Percentiles rank a stretch among this genome's conserved stretches.
Conservation (phyloP, 192 early-diverging fungal species). For the Spizellomyces punctatus region DNA sequence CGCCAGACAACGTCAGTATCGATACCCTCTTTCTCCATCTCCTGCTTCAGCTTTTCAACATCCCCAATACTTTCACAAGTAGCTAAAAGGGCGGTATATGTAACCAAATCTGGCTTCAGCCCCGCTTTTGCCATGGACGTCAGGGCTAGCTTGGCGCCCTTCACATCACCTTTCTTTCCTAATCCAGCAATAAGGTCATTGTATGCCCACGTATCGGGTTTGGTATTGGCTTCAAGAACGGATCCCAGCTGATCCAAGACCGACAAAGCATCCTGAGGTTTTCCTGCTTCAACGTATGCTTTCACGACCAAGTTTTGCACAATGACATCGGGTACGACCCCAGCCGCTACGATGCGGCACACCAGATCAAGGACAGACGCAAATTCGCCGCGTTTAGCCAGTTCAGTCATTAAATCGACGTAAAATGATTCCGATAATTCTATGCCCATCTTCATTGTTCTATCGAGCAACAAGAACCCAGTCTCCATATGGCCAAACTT, state of each 20-base stretch:
- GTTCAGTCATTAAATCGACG: neutral
- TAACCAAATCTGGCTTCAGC: constrained; percentile 6
- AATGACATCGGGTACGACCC: constrained; percentile 3
- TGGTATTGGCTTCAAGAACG: neutral
- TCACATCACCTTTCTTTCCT: constrained; percentile 1
- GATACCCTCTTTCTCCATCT: neutral
- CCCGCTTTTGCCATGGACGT: neutral
- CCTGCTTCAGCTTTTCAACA: constrained; percentile 3
- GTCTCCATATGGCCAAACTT: neutral
- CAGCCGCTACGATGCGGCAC: neutral
- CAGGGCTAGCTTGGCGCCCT: neutral
- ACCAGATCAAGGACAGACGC: neutral
- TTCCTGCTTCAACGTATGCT: constrained; percentile 21
- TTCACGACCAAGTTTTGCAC: constrained; percentile 25
- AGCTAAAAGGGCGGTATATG: constrained; percentile 15
- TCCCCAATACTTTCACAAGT: constrained; percentile 4
- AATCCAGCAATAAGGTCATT: constrained; percentile 26
- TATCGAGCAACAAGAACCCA: neutral
- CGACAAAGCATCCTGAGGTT: constrained; percentile 13
- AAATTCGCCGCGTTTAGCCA: constrained; percentile 14
- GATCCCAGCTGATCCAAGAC: constrained; percentile 1
- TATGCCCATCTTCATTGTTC: neutral
- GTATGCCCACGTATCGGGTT: constrained; percentile 20
- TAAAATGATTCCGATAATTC: neutral
- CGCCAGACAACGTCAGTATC: neutral